Conservation (phyloP, 305 asterid genomes). For the Striga hermonthica region DNA sequence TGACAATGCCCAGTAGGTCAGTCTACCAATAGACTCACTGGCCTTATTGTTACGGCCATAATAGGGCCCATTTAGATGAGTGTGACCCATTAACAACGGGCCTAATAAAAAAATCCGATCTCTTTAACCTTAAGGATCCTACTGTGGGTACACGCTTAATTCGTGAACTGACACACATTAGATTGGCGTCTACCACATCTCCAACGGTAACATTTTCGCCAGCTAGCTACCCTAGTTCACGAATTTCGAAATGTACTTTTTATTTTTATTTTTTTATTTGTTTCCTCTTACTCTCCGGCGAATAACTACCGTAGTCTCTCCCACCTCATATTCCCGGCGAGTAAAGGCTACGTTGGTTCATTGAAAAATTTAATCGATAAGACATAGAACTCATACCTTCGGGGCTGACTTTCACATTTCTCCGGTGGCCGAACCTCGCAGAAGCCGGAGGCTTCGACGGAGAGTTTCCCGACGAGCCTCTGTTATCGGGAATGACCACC, state of each 20-base stretch:
- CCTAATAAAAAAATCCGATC: neutral
- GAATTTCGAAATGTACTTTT: constrained; percentile 19
- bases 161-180: constrained; percentile 32
- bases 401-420: constrained; percentile 50
- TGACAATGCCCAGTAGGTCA: neutral
- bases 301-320: neutral
- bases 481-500: constrained; percentile 1
- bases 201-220: constrained; percentile 49
- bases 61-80: constrained; percentile 15
- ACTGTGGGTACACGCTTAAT: constrained; percentile 13
- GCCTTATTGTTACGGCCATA: neutral
- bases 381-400: constrained; percentile 50
- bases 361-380: neutral
- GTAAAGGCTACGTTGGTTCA: neutral
- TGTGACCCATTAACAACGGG: too few species aligned
- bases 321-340: neutral
- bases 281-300: neutral
- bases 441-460: constrained; percentile 56
- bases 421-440: constrained; percentile 70
- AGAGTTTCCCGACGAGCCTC: constrained; percentile 28
- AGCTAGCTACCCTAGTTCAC: constrained; percentile 29
- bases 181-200: constrained; percentile 25
- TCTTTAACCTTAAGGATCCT: neutral
- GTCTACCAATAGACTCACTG: neutral
- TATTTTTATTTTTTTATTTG: neutral